Base-by-base conservation (phyloP, 805 yeast genomes). In the Metschnikowia amazonensis region DNA sequence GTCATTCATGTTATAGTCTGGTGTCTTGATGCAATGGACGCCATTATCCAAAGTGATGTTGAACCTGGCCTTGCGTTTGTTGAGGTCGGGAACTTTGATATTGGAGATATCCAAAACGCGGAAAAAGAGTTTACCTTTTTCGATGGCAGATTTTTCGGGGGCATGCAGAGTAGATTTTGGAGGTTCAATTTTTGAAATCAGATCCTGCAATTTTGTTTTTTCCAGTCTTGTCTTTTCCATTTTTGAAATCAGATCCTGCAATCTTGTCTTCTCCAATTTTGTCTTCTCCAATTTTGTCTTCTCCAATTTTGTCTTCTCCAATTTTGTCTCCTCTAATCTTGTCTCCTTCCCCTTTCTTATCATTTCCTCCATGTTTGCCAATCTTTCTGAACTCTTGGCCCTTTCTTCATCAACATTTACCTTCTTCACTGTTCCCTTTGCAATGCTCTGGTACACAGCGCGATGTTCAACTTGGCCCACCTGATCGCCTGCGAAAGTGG, bases 11-110 rank as follows among this genome's bases (percentile, higher is more conserved):
- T 58, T 55, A 55, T 75, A 74, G 62, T 75, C 72, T 7, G 81
- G 77, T 0, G 96, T 88, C 30, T 81, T 77, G 39, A 87, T 76
- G 47, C 87, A 77, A 59, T 89, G 95, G 31, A 81, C 79, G 5
- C 96, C 95, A 60, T 89, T 89, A 60, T 89, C 97, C 44, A 84
- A 65, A 4, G 80, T 75, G 16, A 81, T 52, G 43, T 76, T 72
- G 59, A 79, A 75, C 45, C 72, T 68, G 1, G 79, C 82, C 16
- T 75, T 64, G 40, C 75, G 75, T 6, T 62, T 60, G 17, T 53
- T 56, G 25, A 78, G 52, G 17, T 75, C 79, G 1, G 82, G 77
- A 32, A 82, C 59, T n/a, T 62, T 60, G 20, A 82, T 54, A 25
- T 70, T 71, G 44, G 67, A 66, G 36, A 81, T 60, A 1, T 75